These are phyloP conservation scores for Aspergillus unguis DNA, from an alignment of 2,329 filamentous ascomycete genomes.

Conservation along the genomic window DNA sequence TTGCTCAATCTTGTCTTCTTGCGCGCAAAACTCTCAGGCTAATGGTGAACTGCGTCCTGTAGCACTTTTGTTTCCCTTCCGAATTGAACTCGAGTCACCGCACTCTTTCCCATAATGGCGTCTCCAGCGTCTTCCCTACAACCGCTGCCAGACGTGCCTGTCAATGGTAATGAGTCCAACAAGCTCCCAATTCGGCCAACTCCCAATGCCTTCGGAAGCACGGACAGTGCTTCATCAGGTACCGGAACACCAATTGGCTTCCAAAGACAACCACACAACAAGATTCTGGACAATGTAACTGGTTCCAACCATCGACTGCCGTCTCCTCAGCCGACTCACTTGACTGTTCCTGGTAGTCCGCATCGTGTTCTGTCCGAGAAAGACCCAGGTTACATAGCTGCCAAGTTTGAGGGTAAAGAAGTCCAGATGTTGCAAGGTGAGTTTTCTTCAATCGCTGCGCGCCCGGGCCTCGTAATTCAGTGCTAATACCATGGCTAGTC, in stretches of 20 bases:
- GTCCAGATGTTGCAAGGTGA: conserved; percentile 81
- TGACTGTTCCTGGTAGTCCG: conserved; percentile 63
- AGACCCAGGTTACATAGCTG: conserved; percentile 90
- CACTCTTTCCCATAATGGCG: conserved; percentile 24
- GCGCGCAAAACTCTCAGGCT: neutral
- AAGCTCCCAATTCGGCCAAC: conserved; percentile 27
- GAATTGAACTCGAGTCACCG: neutral
- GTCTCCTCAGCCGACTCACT: conserved; percentile 83
- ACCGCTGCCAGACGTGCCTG: conserved; percentile 23
- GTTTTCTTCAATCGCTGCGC: conserved; percentile 23
- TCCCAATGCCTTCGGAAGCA: conserved; percentile 32
- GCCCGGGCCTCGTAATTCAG: neutral
- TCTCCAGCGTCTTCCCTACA: conserved; percentile 28
- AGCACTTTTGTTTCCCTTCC: neutral
- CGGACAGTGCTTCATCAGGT: conserved; percentile 35
- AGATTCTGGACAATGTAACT: conserved; percentile 55
- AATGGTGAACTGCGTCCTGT: neutral
- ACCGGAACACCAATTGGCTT: conserved; percentile 42
- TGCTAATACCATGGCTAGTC: conserved; percentile 51
- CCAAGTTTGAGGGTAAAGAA: conserved; percentile 87
- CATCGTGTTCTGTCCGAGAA: conserved; percentile 79
- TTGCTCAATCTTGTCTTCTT: neutral
- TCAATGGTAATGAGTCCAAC: conserved; percentile 30
- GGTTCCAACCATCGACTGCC: conserved; percentile 62
- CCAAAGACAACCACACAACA: conserved; percentile 49